phyloP scores from a whole-genome alignment of 2,329 filamentous ascomycete genomes.

The Fusarium oxysporum region DNA sequence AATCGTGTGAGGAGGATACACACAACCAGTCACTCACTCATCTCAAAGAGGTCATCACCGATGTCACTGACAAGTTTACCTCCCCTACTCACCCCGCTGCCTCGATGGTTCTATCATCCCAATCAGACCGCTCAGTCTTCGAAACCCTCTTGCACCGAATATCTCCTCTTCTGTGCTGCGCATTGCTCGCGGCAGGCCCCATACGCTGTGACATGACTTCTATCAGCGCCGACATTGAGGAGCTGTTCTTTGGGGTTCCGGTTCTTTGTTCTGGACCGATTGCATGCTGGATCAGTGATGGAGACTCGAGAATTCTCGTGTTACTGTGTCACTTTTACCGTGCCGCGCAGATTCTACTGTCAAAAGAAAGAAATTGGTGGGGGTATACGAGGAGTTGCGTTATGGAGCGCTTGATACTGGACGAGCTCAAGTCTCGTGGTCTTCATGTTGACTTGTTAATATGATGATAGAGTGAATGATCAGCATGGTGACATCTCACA shows the following conservation, averaged over 20 bases:
- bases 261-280: neutral
- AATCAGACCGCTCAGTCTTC: neutral
- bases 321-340: neutral
- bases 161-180: neutral
- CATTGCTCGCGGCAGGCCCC: accelerated
- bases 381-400: neutral
- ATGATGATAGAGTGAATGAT: neutral
- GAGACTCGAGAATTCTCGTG: neutral
- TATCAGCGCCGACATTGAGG: neutral
- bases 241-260: neutral
- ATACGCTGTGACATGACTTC: accelerated
- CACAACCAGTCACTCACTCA: neutral
- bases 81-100: neutral
- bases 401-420: neutral
- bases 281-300: accelerated
- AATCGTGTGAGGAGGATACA: neutral
- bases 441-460: neutral
- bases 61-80: neutral
- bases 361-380: neutral
- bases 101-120: neutral
- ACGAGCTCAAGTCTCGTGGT: neutral
- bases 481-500: neutral
- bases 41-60: neutral
- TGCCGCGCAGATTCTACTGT: neutral
- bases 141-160: neutral